Base-by-base conservation (phyloP, 2,329 filamentous ascomycete species). In the Aspergillus bombycis region DNA sequence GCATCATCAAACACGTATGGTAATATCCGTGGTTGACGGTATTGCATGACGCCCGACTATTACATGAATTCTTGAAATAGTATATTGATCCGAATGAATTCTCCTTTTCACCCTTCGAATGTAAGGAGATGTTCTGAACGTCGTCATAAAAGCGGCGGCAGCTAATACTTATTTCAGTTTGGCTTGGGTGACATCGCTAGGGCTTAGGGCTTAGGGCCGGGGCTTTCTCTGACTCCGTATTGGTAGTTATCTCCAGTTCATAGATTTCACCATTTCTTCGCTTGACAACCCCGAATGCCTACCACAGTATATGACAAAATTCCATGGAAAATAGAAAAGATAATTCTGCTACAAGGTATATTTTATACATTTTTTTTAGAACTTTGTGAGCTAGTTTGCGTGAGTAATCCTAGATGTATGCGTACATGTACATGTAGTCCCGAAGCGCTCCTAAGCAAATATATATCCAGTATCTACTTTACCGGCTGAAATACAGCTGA, bases 271-370 rank as follows among this genome's bases (percentile, higher is more conserved):
- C 7, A 41, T 41, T 9, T 41, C 38, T 41, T 41, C 7, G 8
- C 3, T n/a, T n/a, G 16, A 8, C 10, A 6, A 8, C 12, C 34
- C 12, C 14, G n/a, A 41, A 19, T 19, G n/a, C 16, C 16, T n/a
- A n/a, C 16, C 16, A 7, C 16, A 10, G 38, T n/a, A n/a, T 41
- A n/a, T n/a, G 3, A 7, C 3, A 41, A n/a, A 41, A 19, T n/a
- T 41, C 7, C 8, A 4, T 41, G 0, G 3, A 41, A n/a, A 41
- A 8, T 9, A n/a, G 0, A 7, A n/a, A 9, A 4, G 7, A 19
- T 41, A 8, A 0, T 9, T 0, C 3, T 41, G 10, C 2, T 0
- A 3, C 38, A 0, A 19, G 1, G 19, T 9, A 4, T n/a, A n/a
- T 19, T 41, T 41, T 9, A 4, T n/a, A 7, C 19, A 41, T n/a